Conservation (phyloP, 2,329 filamentous ascomycete genomes). For the Microcyclospora pomicola region DNA sequence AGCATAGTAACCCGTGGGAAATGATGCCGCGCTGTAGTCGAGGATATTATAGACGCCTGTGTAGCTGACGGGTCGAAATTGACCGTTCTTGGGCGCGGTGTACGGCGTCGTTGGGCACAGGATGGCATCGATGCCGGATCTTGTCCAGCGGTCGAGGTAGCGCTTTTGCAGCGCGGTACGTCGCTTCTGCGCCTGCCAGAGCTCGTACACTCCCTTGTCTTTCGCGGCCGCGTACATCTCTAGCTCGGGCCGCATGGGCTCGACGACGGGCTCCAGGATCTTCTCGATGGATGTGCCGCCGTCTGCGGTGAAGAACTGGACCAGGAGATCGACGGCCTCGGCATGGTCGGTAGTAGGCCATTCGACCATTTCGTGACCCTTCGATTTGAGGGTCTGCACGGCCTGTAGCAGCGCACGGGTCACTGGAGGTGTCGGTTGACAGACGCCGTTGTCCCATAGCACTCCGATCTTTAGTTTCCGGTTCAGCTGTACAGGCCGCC, state of each 20-base stretch:
- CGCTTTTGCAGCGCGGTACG: conserved; percentile 28
- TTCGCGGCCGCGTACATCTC: conserved; percentile 27
- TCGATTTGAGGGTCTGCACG: conserved; percentile 36
- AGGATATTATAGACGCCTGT: conserved; percentile 34
- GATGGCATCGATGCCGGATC: conserved; percentile 31
- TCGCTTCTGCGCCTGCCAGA: conserved; percentile 37
- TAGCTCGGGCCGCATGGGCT: conserved; percentile 39
- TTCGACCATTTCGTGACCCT: conserved; percentile 42
- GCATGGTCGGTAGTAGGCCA: conserved; percentile 42
- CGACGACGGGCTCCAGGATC: conserved; percentile 27
- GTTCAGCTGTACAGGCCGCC: conserved; percentile 30
- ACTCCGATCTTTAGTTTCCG: conserved; percentile 47
- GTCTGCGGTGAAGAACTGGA: conserved; percentile 35
- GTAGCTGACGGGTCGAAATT: conserved; percentile 32
- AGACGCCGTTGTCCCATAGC: conserved; percentile 45
- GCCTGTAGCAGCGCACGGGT: conserved; percentile 42
- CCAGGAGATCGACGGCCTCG: conserved; percentile 36
- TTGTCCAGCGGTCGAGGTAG: conserved; percentile 34
- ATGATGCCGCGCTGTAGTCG: conserved; percentile 33
- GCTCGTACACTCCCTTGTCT: conserved; percentile 29
- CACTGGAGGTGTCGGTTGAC: conserved; percentile 47
- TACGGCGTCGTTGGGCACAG: conserved; percentile 34
- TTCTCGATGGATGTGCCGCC: conserved; percentile 35
- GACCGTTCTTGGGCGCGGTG: conserved; percentile 27
- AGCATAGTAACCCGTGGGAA: conserved; percentile 28